Evolutionary conservation across 176 grass and related monocot genomes (phyloP).

Genomic region (Aegilops longissima): DNA sequence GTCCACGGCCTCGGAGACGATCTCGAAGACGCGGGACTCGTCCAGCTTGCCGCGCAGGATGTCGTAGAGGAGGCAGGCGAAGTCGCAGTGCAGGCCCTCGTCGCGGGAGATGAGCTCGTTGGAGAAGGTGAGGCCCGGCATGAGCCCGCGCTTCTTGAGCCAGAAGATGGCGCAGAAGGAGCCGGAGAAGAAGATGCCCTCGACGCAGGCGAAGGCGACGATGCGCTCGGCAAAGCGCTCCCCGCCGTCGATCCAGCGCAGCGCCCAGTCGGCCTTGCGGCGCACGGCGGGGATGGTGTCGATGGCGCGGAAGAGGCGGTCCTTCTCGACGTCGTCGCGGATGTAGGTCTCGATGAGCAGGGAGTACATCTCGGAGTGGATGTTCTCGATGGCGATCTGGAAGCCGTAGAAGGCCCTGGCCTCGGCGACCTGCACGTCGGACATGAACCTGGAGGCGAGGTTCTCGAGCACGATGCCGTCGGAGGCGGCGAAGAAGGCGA

Average conservation of each 20-base stretch:
- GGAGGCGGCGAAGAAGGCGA: conserved; percentile 92
- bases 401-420: conserved; percentile 90
- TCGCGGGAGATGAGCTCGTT: conserved; percentile 99
- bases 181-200: conserved; percentile 97
- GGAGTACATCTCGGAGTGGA: conserved; percentile 97
- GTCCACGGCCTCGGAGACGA: conserved; percentile 69
- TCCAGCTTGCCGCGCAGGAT: conserved; percentile 56
- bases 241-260: conserved; percentile 75
- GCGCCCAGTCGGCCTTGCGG: conserved; percentile 81
- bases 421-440: conserved; percentile 85
- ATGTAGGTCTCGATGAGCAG: conserved; percentile 85
- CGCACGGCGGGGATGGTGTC: conserved; percentile 65
- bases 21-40: conserved; percentile 54
- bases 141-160: conserved; percentile 92
- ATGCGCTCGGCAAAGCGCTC: conserved; percentile 80
- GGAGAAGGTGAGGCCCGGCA: conserved; percentile 96
- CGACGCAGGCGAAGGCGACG: conserved; percentile 82
- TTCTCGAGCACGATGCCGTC: conserved; percentile 98
- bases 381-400: conserved; percentile 97
- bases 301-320: conserved; percentile 81
- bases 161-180: conserved; percentile 98
- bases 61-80: conserved; percentile 85
- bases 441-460: conserved; percentile 82
- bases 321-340: conserved; percentile 64
- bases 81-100: conserved; percentile 96